Base-by-base conservation (phyloP, 163 green algal genomes). In the Picocystis sp. region DNA sequence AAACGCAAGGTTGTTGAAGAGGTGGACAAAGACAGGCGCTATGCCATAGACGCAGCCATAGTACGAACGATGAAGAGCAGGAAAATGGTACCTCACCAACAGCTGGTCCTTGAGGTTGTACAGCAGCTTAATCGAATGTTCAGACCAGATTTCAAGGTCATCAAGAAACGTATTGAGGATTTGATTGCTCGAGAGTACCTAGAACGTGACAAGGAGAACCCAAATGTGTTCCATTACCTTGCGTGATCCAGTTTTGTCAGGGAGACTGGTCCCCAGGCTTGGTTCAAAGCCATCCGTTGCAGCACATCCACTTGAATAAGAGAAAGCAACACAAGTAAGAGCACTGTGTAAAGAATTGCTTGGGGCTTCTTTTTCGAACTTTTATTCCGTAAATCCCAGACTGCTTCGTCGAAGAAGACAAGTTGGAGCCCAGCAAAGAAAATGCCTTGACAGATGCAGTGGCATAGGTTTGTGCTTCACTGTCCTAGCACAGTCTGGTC, bases 121-220 rank as follows among this genome's bases (percentile, higher is more conserved):
- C 69, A 87, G 65, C 90, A 97, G 78, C 82, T 97, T 49, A 72
- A 74, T 45, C 71, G 71, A 52, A 88, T 89, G 81, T 94, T 95
- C 75, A 80, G 86, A 56, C 82, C 89, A 13, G 89, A 98, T 67
- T 78, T 96, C 54, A 89, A 87, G 69, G 66, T 92, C 8, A 94
- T 99, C 72, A 99, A 99, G 81, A 89, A 92, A 68, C 67, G 79
- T n/a, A 93, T 99, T 47, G 89, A 97, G 74, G 75, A 89, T 56
- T 75, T 98, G 22, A 97, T 99, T 58, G 47, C 60, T 47, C 70
- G 85, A 13, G 91, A 97, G 51, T 99, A 94, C 80, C 60, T 99
- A 44, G 91, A 95, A 76, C 78, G 90, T 19, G 89, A 96, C 65
- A 76, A 76, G 25, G 78, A 91, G 46, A 92, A 96, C 71, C 63